A percentile compares a stretch with the other conserved stretches of the same genome.
Conservation (phyloP, 768 basidiomycete genomes). For the Suillus lakei region DNA sequence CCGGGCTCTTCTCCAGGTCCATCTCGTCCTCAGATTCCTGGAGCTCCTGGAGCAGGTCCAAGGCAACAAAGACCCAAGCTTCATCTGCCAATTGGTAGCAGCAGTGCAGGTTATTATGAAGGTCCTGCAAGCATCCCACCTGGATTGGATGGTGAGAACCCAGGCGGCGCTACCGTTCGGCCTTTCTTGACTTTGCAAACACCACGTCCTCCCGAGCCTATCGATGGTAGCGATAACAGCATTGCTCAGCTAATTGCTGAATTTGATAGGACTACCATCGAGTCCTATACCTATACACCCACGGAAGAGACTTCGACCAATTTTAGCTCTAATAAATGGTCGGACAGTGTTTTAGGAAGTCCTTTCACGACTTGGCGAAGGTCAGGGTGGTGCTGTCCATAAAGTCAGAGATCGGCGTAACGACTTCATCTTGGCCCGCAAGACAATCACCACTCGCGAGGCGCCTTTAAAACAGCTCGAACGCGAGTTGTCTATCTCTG, state of each 20-base stretch:
- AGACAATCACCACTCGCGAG: slow-evolving; percentile 89
- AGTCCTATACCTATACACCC: slow-evolving; percentile 38
- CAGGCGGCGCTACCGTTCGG: slow-evolving; percentile 47
- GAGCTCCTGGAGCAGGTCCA: slow-evolving; percentile 34
- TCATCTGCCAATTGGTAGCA: slow-evolving; percentile 33
- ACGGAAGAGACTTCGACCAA: slow-evolving; percentile 38
- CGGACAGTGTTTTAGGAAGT: slow-evolving; percentile 81
- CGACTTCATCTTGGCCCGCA: slow-evolving; percentile 86
- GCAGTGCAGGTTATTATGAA: slow-evolving; percentile 36
- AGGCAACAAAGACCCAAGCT: slow-evolving; percentile 39
- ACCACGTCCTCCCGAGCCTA: slow-evolving; percentile 32
- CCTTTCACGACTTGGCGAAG: slow-evolving; percentile 83
- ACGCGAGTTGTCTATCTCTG: slow-evolving; percentile 90
- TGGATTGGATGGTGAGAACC: slow-evolving; percentile 40
- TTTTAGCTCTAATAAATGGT: slow-evolving; percentile 46
- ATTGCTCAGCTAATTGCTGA: slow-evolving; percentile 42
- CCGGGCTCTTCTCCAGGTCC: slow-evolving; percentile 36
- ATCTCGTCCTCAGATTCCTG: slow-evolving; percentile 36
- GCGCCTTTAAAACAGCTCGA: slow-evolving; percentile 92
- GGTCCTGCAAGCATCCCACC: slow-evolving; percentile 39
- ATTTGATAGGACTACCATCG: slow-evolving; percentile 35
- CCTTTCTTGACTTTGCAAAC: slow-evolving; percentile 41
- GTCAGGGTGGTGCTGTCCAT: slow-evolving; percentile 95
- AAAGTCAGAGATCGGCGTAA: slow-evolving; percentile 88
- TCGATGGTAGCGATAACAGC: slow-evolving; percentile 35